Percentiles rank a stretch among this genome's conserved stretches.
Evolutionary conservation across 192 early-diverging fungal species (phyloP).

Genomic region (Anaeromyces robustus): DNA sequence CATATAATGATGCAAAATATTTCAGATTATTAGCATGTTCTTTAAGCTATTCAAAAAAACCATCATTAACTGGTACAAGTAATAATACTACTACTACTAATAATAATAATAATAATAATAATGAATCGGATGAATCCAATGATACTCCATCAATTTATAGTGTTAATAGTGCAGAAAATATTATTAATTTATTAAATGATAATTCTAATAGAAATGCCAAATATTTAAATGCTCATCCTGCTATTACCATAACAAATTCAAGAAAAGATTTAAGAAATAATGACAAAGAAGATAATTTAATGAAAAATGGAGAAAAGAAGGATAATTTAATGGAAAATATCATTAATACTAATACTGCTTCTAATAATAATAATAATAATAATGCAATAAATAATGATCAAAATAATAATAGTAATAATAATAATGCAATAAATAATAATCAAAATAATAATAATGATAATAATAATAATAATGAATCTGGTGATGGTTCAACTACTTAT

Average conservation of each 20-base stretch:
- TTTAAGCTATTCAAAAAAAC: background rate
- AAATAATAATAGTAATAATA: no score
- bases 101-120: no score
- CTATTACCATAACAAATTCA: background rate
- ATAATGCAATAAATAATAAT: no score
- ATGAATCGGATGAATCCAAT: no score
- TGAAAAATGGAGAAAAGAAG: no score
- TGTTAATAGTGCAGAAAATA: background rate
- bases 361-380: no score
- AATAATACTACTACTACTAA: no score
- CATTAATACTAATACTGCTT: no score
- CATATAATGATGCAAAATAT: background rate
- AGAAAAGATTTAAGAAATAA: no score
- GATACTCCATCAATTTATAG: background rate
- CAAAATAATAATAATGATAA: background rate
- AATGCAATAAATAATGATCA: no score
- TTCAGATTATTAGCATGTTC: background rate
- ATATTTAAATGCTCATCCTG: background rate
- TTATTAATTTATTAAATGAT: background rate
- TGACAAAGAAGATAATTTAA: no score
- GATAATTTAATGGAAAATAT: no score
- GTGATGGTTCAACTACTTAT: conserved; percentile 5
- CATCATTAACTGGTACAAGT: background rate
- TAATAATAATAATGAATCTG: background rate
- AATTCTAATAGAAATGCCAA: background rate